phyloP scores from a whole-genome alignment of 2,329 filamentous ascomycete species.

The Clarireedia paspali region DNA sequence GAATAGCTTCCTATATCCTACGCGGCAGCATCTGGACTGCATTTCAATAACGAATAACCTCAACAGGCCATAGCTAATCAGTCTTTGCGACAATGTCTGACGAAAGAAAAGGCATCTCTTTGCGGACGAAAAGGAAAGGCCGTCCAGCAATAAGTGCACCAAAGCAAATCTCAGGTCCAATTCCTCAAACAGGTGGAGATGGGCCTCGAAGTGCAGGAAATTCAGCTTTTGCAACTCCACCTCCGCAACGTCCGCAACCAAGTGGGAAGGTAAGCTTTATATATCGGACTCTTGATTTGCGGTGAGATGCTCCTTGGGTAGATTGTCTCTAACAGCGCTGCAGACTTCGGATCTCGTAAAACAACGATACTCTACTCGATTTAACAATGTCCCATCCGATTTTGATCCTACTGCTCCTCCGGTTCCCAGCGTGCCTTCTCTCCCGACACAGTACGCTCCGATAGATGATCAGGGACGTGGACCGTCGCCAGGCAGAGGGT shows the following conservation, averaged over 20 bases:
- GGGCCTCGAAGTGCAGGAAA: slow-evolving; percentile 32
- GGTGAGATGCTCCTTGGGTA: background rate
- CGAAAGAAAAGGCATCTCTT: slow-evolving; percentile 49
- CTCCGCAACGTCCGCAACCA: slow-evolving; percentile 42
- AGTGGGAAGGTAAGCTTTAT: slow-evolving; percentile 46
- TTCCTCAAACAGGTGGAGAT: slow-evolving; percentile 42
- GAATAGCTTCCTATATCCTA: no score
- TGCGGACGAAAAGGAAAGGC: slow-evolving; percentile 54
- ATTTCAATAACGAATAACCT: background rate
- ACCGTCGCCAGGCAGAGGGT: slow-evolving; percentile 31
- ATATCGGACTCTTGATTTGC: background rate
- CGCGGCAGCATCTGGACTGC: no score
- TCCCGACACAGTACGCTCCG: slow-evolving; percentile 44
- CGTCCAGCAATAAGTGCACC: slow-evolving; percentile 57
- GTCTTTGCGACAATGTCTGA: slow-evolving; percentile 45
- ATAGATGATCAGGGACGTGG: slow-evolving; percentile 20
- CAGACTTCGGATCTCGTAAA: slow-evolving; percentile 79
- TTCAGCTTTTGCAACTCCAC: slow-evolving; percentile 28
- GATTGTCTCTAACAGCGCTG: slow-evolving; percentile 6
- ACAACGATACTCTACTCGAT: slow-evolving; percentile 86
- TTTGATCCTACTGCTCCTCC: slow-evolving; percentile 60
- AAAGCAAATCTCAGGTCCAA: slow-evolving; percentile 54
- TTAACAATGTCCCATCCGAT: slow-evolving; percentile 68
- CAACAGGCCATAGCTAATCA: no score
- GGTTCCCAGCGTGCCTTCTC: slow-evolving; percentile 63